Evolutionary conservation across 1,284 basidiomycete species (phyloP).

Genomic region (Athelia psychrophila): DNA sequence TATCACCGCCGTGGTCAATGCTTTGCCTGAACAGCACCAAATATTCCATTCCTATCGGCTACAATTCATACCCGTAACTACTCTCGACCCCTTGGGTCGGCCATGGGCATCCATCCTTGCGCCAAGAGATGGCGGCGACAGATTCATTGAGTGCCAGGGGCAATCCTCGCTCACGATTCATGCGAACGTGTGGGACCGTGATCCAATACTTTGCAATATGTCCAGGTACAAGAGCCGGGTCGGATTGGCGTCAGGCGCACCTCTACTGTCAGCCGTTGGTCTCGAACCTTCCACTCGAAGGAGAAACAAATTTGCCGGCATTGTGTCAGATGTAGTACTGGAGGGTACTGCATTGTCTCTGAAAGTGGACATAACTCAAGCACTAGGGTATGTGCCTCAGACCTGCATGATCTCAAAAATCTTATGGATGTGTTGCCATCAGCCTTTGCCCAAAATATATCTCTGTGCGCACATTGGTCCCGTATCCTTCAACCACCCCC

Average conservation of each 20-base stretch:
- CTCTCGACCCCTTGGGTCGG: constrained; percentile 36
- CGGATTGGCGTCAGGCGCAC: constrained; percentile 13
- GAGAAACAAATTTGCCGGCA: constrained; percentile 62
- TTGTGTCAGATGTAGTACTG: constrained; percentile 30
- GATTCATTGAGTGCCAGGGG: constrained; percentile 41
- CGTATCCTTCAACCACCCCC: constrained; percentile 36
- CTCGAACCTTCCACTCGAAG: constrained; percentile 55
- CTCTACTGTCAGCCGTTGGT: constrained; percentile 56
- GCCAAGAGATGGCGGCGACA: constrained; percentile 32
- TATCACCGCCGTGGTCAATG: constrained; percentile 25
- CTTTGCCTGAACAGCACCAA: constrained; percentile 43
- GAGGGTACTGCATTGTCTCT: constrained; percentile 24
- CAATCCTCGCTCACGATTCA: constrained; percentile 40
- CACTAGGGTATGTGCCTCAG: constrained; percentile 43
- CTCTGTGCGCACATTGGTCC: constrained; percentile 44
- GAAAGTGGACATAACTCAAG: constrained; percentile 46
- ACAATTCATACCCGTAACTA: constrained; percentile 44
- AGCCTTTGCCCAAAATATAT: constrained; percentile 73
- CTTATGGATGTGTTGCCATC: not conserved
- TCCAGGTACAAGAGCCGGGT: constrained; percentile 12
- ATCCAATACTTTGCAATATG: constrained; percentile 44
- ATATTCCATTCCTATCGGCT: constrained; percentile 39
- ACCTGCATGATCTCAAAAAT: constrained; percentile 12
- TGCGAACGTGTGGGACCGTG: constrained; percentile 49
- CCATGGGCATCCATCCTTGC: constrained; percentile 49